Evolutionary conservation across 306 rosid species (phyloP).

Genomic region (Gastrolobium bilobum): DNA sequence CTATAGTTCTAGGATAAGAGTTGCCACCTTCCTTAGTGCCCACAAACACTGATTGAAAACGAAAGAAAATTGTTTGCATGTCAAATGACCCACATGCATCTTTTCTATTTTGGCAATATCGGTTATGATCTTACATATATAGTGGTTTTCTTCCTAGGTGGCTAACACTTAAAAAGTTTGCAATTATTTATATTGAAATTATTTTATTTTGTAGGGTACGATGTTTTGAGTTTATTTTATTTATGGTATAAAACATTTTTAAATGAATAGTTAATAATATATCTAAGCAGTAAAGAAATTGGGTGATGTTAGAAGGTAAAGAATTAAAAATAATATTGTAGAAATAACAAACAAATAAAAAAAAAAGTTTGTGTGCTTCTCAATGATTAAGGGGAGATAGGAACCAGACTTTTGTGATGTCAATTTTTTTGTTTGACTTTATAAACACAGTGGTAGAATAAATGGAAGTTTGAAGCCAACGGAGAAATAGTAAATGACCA

Average conservation of each 20-base stretch:
- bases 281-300: neutral
- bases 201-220: constrained; percentile 29
- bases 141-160: constrained; percentile 46
- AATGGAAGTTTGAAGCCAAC: constrained; percentile 10
- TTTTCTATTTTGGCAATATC: constrained; percentile 4
- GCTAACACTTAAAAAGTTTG: constrained; percentile 38
- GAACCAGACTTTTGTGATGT: constrained; percentile 11
- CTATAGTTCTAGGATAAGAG: constrained; percentile 19
- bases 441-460: neutral
- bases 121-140: neutral
- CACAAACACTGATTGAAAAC: constrained; percentile 11
- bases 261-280: constrained; percentile 22
- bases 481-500: neutral
- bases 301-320: neutral
- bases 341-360: neutral
- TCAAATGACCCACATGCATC: constrained; percentile 17
- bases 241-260: neutral
- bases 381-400: constrained; percentile 28
- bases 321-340: neutral
- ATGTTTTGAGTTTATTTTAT: neutral
- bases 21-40: constrained; percentile 34
- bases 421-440: constrained; percentile 40
- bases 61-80: neutral
- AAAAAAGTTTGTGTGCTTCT: constrained; percentile 36
- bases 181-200: constrained; percentile 14